Evolutionary conservation across 257 asterid genomes (phyloP).

Genomic region (Ehretia macrophylla): DNA sequence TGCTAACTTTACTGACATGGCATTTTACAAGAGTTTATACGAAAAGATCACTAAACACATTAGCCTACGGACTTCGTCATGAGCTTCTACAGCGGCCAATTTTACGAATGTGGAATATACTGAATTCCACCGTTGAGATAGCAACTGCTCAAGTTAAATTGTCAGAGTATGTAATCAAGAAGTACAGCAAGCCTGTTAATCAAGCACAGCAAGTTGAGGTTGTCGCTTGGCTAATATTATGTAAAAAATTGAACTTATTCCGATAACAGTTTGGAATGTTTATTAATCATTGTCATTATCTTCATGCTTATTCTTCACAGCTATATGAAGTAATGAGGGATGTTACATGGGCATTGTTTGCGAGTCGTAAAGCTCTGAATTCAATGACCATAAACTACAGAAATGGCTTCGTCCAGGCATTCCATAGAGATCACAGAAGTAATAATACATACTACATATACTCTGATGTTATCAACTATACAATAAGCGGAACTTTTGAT

Average conservation of each 20-base stretch:
- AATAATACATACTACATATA: constrained; percentile 69
- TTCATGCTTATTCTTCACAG: constrained; percentile 48
- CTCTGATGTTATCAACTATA: constrained; percentile 81
- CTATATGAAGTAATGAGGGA: constrained; percentile 82
- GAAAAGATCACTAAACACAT: constrained; percentile 55
- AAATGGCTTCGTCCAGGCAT: constrained; percentile 92
- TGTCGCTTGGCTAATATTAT: constrained; percentile 6
- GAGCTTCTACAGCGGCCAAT: constrained; percentile 86
- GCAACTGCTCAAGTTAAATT: constrained; percentile 88
- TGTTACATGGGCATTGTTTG: constrained; percentile 84
- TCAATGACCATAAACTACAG: constrained; percentile 75
- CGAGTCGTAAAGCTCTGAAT: constrained; percentile 74
- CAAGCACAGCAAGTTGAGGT: constrained; percentile 91
- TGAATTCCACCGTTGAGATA: constrained; percentile 77
- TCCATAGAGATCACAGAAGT: constrained; percentile 75
- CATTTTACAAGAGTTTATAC: constrained; percentile 86
- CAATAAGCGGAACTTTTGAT: constrained; percentile 43
- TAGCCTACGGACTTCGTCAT: constrained; percentile 81
- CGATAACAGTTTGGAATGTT: background rate
- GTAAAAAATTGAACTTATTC: background rate
- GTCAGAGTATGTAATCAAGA: constrained; percentile 63
- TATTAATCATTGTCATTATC: background rate
- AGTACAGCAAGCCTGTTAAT: constrained; percentile 52
- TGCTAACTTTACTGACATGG: constrained; percentile 87
- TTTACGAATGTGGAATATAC: constrained; percentile 84